Evolutionary conservation across 2,329 filamentous ascomycete genomes (phyloP).

Genomic region (Tolypocladium album): DNA sequence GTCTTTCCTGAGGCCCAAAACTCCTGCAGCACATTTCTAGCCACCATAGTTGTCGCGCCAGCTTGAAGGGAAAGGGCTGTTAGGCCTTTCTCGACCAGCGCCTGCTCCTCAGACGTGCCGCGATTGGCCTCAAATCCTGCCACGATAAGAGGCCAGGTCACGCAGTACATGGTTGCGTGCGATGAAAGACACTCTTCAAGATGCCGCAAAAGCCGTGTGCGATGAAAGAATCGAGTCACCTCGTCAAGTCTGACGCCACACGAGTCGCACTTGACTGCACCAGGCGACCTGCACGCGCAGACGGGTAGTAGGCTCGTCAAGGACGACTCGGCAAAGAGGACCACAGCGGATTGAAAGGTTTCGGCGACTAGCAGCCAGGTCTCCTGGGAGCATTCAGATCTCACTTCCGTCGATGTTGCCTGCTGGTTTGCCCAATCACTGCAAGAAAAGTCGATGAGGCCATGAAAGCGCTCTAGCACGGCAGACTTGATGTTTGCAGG

Average conservation of each 20-base stretch:
- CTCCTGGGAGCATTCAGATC: not conserved
- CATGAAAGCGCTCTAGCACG: not conserved
- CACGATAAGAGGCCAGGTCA: not conserved
- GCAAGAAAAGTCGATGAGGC: constrained; percentile 2
- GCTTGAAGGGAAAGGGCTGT: not conserved
- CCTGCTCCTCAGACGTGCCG: not conserved
- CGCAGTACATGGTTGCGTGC: not conserved
- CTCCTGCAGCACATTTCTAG: not conserved
- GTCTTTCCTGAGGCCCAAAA: constrained; percentile 4
- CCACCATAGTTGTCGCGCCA: constrained; percentile 1
- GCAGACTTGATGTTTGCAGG: not conserved
- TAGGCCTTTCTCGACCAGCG: not conserved
- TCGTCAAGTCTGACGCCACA: not conserved
- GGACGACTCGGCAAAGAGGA: not conserved
- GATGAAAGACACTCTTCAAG: not conserved
- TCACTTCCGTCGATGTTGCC: not conserved
- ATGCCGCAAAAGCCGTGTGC: not conserved
- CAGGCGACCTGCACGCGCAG: not conserved
- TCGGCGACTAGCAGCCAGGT: not conserved
- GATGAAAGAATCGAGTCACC: not conserved
- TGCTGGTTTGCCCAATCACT: constrained; percentile 1
- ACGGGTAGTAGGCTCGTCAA: not conserved
- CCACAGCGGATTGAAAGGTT: constrained; percentile 1
- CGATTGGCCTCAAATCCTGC: not conserved
- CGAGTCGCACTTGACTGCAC: not conserved